Percentiles rank a stretch among this genome's conserved stretches.
Evolutionary conservation across 768 basidiomycete species (phyloP).

Genomic region (Russula ochroleuca): DNA sequence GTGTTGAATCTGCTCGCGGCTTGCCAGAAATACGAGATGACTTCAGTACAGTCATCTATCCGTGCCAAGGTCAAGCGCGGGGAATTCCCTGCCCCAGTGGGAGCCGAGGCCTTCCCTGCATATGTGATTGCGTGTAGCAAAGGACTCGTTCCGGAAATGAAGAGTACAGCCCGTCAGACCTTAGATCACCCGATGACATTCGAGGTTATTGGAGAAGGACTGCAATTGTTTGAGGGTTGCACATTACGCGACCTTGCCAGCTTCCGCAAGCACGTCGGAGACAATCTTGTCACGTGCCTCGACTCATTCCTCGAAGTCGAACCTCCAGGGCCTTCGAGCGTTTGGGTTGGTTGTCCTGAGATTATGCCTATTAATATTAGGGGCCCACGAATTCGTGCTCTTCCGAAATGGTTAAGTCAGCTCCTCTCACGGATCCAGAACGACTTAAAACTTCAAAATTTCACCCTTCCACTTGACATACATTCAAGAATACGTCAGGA

Average conservation of each 20-base stretch:
- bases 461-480: neutral
- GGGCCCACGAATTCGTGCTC: neutral
- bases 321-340: neutral
- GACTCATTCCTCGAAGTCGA: neutral
- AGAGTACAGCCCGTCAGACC: neutral
- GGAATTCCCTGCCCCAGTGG: neutral
- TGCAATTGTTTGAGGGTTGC: neutral
- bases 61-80: neutral
- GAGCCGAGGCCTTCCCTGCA: too few relatives aligned
- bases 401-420: neutral
- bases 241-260: neutral
- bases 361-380: too few relatives aligned
- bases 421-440: neutral
- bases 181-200: neutral
- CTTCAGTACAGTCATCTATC: neutral
- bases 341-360: neutral
- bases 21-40: conserved; percentile 30
- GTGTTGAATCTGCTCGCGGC: conserved; percentile 21
- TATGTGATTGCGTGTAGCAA: neutral
- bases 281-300: neutral
- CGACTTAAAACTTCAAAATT: neutral
- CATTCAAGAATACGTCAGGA: neutral
- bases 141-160: neutral
- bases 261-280: neutral
- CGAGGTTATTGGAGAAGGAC: neutral